Evolutionary conservation across 2,329 filamentous ascomycete species (phyloP).

Genomic region (Aspergillus sergii): DNA sequence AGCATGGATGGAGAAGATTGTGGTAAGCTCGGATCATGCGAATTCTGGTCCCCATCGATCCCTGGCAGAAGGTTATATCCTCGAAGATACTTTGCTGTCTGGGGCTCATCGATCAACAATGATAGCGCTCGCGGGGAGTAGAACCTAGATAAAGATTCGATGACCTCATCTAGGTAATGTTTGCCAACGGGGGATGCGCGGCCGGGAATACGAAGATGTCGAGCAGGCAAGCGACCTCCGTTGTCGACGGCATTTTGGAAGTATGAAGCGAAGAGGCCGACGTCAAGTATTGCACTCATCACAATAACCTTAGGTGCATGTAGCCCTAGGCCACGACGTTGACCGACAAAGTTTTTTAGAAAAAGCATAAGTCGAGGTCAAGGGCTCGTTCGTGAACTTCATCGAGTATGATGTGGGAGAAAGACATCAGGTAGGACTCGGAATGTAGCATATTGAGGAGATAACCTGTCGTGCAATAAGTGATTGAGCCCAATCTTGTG

Average conservation of each 20-base stretch:
- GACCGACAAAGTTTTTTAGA: slow-evolving; percentile 46
- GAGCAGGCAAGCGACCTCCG: slow-evolving; percentile 38
- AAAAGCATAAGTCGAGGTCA: slow-evolving; percentile 51
- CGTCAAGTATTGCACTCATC: slow-evolving; percentile 54
- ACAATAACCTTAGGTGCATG: slow-evolving; percentile 48
- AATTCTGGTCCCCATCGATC: neutral
- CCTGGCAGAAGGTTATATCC: slow-evolving; percentile 6
- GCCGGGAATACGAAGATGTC: slow-evolving; percentile 47
- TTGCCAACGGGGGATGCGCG: slow-evolving; percentile 48
- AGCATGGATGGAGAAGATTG: slow-evolving; percentile 18
- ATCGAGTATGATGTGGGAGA: slow-evolving; percentile 55
- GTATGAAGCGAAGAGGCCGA: slow-evolving; percentile 49
- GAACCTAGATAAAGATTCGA: slow-evolving; percentile 30
- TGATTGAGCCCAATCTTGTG: slow-evolving; percentile 42
- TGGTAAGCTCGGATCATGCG: neutral
- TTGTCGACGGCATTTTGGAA: slow-evolving; percentile 37
- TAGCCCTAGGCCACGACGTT: slow-evolving; percentile 34
- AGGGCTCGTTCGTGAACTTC: slow-evolving; percentile 55
- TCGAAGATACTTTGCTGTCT: slow-evolving; percentile 15
- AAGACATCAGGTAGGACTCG: slow-evolving; percentile 38
- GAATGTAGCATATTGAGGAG: slow-evolving; percentile 49
- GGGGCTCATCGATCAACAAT: slow-evolving; percentile 9
- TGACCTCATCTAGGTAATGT: slow-evolving; percentile 46
- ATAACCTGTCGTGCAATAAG: slow-evolving; percentile 55
- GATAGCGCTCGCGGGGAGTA: slow-evolving; percentile 24